Evolutionary conservation across 805 yeast species (phyloP), one percentile per base, ranked within the genome.

Genomic region (Barnettozyma botsteinii): DNA sequence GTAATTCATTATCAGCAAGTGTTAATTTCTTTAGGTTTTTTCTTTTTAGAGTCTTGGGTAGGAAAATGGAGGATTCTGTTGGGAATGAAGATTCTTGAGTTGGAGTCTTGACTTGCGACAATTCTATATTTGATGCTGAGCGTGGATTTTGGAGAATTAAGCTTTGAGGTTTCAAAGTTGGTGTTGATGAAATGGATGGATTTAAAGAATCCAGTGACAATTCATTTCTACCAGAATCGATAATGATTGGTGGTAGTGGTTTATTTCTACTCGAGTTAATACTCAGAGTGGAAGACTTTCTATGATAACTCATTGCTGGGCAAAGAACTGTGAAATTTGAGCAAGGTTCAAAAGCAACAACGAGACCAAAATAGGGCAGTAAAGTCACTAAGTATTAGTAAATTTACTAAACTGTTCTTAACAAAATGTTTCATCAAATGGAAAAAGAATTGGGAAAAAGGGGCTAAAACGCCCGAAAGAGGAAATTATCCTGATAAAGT

Each of bases 1-100:
- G 45, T 14, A 49, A 17, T 20, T 53, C 45, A 20, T 45, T 43
- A 6, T 45, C 49, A 9, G 40, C 28, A 10, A 80, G 57, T 8
- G 76, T 70, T 28, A 79, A 63, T 46, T 75, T 69, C 57, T 81
- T 81, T 48, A 78, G 57, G 51, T 81, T 81, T 41, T 75, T 64
- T 48, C 85, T 65, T 47, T 73, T 74, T 41, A 79, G 53, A 1
- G 81, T 66, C 50, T 66, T 73, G 27, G 66, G 65, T 35, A 62
- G 65, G 45, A 66, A 64, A 15, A 53, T 50, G 2, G 51, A 20
- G 2, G 44, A 14, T 22, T 35, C 35, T 13, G 46, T 27, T 4
- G 39, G 7, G 5, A 4, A 30, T 4, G 43, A 21, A 0, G 43
- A 30, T 10, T 33, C n/a, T 13, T 39, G 20, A 1, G 41, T 33